phyloP scores from a whole-genome alignment of 1,284 basidiomycete species.

The Austroboletus novae-zelandiae region DNA sequence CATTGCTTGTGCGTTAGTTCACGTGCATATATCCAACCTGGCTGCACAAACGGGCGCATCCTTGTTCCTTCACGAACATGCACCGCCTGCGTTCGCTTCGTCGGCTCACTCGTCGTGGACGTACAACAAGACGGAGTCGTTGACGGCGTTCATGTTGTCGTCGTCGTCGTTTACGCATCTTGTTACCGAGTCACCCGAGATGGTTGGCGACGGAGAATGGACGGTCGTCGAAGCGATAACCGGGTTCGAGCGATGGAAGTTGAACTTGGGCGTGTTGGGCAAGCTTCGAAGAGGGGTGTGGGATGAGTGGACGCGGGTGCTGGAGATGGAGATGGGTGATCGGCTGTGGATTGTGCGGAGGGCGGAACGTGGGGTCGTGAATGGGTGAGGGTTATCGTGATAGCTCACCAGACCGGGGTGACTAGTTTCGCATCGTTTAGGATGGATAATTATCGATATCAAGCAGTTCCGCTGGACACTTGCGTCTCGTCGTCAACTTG shows the following conservation, averaged over 20 bases:
- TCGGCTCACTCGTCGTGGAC: slow-evolving; percentile 42
- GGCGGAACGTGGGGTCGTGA: not conserved
- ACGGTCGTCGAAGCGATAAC: slow-evolving; percentile 40
- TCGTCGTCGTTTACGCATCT: slow-evolving; percentile 56
- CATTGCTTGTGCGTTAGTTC: slow-evolving; percentile 30
- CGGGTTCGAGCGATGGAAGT: slow-evolving; percentile 50
- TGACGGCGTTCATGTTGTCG: slow-evolving; percentile 42
- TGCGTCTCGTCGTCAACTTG: slow-evolving; percentile 44
- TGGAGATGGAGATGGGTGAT: slow-evolving; percentile 43
- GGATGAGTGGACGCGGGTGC: slow-evolving; percentile 25
- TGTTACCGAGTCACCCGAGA: slow-evolving; percentile 43
- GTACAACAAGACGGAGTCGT: slow-evolving; percentile 78
- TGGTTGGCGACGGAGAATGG: slow-evolving; percentile 33
- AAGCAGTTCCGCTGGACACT: no score
- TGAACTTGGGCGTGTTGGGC: slow-evolving; percentile 25
- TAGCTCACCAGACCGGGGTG: no score
- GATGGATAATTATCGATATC: no score
- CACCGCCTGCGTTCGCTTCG: not conserved
- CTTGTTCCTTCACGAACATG: slow-evolving; percentile 77
- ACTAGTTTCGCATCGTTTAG: no score
- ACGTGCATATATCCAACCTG: slow-evolving; percentile 78
- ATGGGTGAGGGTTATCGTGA: no score
- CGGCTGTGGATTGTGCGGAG: slow-evolving; percentile 54
- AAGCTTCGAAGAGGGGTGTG: slow-evolving; percentile 23
- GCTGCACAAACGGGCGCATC: slow-evolving; percentile 91